Evolutionary conservation across 306 rosid genomes (phyloP), one percentile per base, ranked within the genome.

Genomic region (Echinosophora koreensis): DNA sequence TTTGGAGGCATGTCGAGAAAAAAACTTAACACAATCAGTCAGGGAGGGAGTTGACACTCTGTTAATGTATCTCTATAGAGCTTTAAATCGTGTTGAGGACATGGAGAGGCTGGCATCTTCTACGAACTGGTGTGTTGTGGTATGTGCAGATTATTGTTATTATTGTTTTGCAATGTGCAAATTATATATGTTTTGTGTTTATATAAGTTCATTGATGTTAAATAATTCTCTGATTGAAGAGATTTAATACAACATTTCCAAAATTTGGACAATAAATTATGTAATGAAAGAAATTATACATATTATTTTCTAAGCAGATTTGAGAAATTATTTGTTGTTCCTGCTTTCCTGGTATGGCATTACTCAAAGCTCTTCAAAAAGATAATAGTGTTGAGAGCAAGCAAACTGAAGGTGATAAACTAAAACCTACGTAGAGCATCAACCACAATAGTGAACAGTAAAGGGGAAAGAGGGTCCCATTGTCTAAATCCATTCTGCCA

Each of bases 91-190:
- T 62, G 81, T 87, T 73, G 84, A 65, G 80, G 88, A 90, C 77
- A 95, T 95, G 98, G 98, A 95, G 82, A 90, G 90, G 73, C 85
- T 95, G 78, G 98, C 93, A 68, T 92, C 93, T 76, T 89, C 98
- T 32, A 59, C 81, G n/a, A 95, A 95, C 88, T 86, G 89, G 79
- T 95, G 98, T 50, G 85, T 92, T 56, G 96, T 95, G 93, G 98
- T 95, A 92, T 77, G 92, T 80, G 54, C 76, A 35, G 39, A 46
- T 78, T 69, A 55, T 18, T 63, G 60, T 77, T 76, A 16, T 46
- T 61, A 30, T 35, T 22, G 80, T 86, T 56, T 93, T 86, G 82
- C 88, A 80, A 84, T 59, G 77, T 59, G 27, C 66, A 56, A 49
- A 51, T 69, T 49, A 64, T 65, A 63, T 82, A 60, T 50, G 54